phyloP scores from a whole-genome alignment of 2,329 filamentous ascomycete species.

The Aspergillus pseudoviridinutans region DNA sequence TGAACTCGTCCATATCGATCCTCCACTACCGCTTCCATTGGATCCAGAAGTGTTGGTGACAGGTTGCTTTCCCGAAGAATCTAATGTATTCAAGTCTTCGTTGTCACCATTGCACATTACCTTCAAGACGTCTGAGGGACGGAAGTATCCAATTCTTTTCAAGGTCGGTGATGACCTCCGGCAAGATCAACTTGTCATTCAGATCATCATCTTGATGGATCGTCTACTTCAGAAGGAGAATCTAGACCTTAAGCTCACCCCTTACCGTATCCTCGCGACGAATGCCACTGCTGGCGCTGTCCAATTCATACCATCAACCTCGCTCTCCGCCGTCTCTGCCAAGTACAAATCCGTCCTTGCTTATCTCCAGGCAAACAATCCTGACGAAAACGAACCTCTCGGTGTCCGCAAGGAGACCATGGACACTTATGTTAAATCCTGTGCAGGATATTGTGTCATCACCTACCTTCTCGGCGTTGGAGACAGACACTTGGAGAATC shows the following conservation, averaged over 20 bases:
- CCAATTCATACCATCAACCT: slow-evolving; percentile 86
- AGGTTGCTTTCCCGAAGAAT: slow-evolving; percentile 77
- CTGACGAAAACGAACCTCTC: slow-evolving; percentile 73
- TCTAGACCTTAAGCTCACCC: slow-evolving; percentile 87
- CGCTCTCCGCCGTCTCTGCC: slow-evolving; percentile 73
- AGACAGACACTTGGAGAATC: slow-evolving; percentile 91
- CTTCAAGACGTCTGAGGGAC: slow-evolving; percentile 75
- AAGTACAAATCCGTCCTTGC: slow-evolving; percentile 77
- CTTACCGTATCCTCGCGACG: slow-evolving; percentile 94
- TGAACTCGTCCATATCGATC: slow-evolving; percentile 76
- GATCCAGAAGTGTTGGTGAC: slow-evolving; percentile 78
- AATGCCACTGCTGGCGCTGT: slow-evolving; percentile 84
- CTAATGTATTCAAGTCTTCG: slow-evolving; percentile 92
- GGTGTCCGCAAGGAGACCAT: slow-evolving; percentile 88
- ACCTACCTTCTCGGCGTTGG: slow-evolving; percentile 96
- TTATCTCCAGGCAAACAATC: slow-evolving; percentile 85
- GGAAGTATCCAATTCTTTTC: slow-evolving; percentile 88
- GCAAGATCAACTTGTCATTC: slow-evolving; percentile 95
- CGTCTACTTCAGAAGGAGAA: slow-evolving; percentile 94
- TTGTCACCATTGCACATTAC: slow-evolving; percentile 86
- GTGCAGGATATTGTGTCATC: slow-evolving; percentile 96
- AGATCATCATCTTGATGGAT: slow-evolving; percentile 97
- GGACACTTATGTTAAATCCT: slow-evolving; percentile 93
- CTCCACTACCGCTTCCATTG: slow-evolving; percentile 79
- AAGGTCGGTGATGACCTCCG: slow-evolving; percentile 95